Conservation (phyloP, 2,329 filamentous ascomycete genomes). For the Cladosporium phlei region DNA sequence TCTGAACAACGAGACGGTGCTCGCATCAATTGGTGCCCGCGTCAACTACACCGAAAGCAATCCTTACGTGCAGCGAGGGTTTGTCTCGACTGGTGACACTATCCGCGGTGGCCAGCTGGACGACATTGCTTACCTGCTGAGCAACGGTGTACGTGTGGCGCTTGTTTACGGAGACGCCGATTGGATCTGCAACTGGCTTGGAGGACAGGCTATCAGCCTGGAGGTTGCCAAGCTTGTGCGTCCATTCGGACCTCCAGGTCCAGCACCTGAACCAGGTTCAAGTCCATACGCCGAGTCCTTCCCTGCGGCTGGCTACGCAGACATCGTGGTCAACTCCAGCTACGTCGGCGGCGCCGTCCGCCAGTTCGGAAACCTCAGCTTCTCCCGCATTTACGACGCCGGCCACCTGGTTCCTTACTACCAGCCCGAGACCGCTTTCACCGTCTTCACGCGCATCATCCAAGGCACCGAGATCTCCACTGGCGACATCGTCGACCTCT, state of each 20-base stretch:
- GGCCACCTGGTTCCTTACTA: constrained; percentile 51
- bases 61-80: constrained; percentile 38
- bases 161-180: constrained; percentile 64
- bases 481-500: constrained; percentile 47
- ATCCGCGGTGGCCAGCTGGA: constrained; percentile 37
- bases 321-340: constrained; percentile 62
- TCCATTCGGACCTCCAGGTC: constrained; percentile 4
- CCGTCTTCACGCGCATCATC: constrained; percentile 50
- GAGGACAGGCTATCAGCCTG: constrained; percentile 69
- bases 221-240: constrained; percentile 39
- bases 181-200: constrained; percentile 57
- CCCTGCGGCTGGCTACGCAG: constrained; percentile 63
- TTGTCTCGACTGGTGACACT: constrained; percentile 42
- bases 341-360: constrained; percentile 69
- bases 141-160: constrained; percentile 52
- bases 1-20: constrained; percentile 44
- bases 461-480: constrained; percentile 47
- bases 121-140: constrained; percentile 40
- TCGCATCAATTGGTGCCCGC: constrained; percentile 46
- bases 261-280: constrained; percentile 17
- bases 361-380: constrained; percentile 65
- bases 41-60: constrained; percentile 47
- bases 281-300: constrained; percentile 52
- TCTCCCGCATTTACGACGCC: constrained; percentile 49
- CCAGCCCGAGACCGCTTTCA: constrained; percentile 50